phyloP scores from a whole-genome alignment of 139 green algal species.

The Ettlia oleoabundans region DNA sequence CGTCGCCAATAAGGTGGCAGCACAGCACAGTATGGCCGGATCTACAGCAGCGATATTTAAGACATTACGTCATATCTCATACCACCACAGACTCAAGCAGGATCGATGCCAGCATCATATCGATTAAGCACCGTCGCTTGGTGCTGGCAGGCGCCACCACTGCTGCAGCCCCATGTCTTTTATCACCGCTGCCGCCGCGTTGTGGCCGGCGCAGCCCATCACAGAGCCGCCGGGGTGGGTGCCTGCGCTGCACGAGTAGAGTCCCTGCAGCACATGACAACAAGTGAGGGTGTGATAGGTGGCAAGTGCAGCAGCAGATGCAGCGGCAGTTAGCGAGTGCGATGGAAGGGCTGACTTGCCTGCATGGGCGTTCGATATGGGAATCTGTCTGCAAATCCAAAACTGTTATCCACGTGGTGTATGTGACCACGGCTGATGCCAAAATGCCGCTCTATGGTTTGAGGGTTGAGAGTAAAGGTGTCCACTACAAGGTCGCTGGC shows the following conservation, averaged over 20 bases:
- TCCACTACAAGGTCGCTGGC: constrained; percentile 59
- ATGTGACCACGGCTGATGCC: constrained; percentile 68
- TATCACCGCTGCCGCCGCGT: constrained; percentile 53
- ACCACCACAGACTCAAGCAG: too few relatives aligned
- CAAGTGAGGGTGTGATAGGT: background rate
- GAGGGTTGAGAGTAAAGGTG: constrained; percentile 58
- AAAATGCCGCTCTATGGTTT: constrained; percentile 66
- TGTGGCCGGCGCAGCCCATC: constrained; percentile 62
- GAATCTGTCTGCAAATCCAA: constrained; percentile 61
- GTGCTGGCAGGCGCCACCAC: constrained; percentile 31
- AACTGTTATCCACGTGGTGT: constrained; percentile 69
- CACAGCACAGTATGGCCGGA: too few relatives aligned
- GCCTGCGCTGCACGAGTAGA: constrained; percentile 61
- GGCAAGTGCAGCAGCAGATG: too few relatives aligned
- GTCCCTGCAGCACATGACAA: constrained; percentile 34
- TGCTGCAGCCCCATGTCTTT: constrained; percentile 52
- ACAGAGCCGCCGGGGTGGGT: constrained; percentile 62
- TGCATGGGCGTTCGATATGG: constrained; percentile 50
- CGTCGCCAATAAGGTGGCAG: too few relatives aligned
- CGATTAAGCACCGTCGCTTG: too few relatives aligned
- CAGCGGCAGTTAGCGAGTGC: too few relatives aligned
- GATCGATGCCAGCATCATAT: too few relatives aligned
- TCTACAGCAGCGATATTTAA: too few relatives aligned
- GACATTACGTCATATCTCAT: too few relatives aligned
- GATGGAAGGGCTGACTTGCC: background rate